These are phyloP conservation scores for Trichoderma atrobrunneum DNA, from an alignment of 2,329 filamentous ascomycete genomes.

Conservation along the genomic window DNA sequence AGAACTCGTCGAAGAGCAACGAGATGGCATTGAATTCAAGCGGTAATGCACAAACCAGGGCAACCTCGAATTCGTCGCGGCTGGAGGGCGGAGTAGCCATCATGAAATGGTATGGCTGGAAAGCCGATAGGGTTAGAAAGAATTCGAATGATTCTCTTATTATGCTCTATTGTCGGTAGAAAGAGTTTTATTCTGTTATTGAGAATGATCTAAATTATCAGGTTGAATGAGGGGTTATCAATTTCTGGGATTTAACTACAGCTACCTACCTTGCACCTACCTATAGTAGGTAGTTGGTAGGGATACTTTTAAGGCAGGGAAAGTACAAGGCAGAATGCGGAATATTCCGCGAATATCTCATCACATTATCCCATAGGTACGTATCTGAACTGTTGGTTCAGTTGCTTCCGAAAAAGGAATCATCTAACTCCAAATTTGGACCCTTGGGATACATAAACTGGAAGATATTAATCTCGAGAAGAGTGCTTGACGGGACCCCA, in stretches of 20 bases:
- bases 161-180: neutral
- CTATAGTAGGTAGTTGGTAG: neutral
- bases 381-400: neutral
- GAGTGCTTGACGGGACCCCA: neutral
- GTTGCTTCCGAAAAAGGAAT: neutral
- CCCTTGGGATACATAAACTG: fast-evolving
- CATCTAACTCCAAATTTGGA: neutral
- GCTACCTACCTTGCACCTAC: too few relatives aligned
- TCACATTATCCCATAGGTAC: too few relatives aligned
- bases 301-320: neutral
- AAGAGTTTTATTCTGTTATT: neutral
- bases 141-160: neutral
- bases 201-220: neutral
- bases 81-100: neutral
- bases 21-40: neutral
- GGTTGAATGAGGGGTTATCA: neutral
- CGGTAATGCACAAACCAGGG: neutral
- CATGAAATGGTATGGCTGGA: neutral
- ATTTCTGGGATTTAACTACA: neutral
- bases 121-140: neutral
- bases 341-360: too few relatives aligned
- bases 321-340: too few relatives aligned
- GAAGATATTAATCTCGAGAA: neutral
- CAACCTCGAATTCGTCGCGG: neutral
- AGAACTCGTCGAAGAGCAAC: neutral